Evolutionary conservation across 345 rosid species (phyloP), one percentile per base, ranked within the genome.

Genomic region (Camelina sativa): DNA sequence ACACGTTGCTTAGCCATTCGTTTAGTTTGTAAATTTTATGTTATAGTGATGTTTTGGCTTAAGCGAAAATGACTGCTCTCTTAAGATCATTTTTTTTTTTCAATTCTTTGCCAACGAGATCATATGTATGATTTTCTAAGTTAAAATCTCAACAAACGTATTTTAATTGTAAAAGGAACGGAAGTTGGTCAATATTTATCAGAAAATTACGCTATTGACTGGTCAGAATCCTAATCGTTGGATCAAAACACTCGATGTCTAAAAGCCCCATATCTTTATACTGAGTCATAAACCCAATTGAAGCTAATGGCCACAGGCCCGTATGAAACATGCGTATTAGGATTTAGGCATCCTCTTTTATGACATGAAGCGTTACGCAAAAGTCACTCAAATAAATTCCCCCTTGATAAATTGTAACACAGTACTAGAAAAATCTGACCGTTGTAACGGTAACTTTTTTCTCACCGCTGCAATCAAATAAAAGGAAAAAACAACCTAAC

Each of bases 1-100:
- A 76, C 66, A 76, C 37, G 75, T 76, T 76, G 75, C 80, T 76
- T 76, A 62, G 12, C 66, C 35, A 46, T 10, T 62, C 25, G 60
- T 62, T 70, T 62, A 62, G 65, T 13, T 25, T 17, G 17, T 52
- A 35, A 12, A 37, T 44, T 25, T 54, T 12, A 10, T 22, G 34
- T 40, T 11, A 30, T 22, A 61, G 43, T 43, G 28, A 75, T 61
- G 56, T 69, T 61, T 17, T 68, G 71, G 34, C 71, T 65, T 69
- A 62, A 69, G 44, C 35, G 80, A 76, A 62, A 76, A 37, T 62
- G 75, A 76, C 71, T 62, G 52, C 25, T 70, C 57, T 53, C 51
- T 30, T 17, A 50, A 40, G 17, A 10, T 61, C 30, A 30, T 57
- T 48, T 1, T 5, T 34, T 8, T n/a, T 4, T 7, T 1, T 40